Conservation (phyloP, 2,329 filamentous ascomycete genomes). For the Cladosporium sp. region DNA sequence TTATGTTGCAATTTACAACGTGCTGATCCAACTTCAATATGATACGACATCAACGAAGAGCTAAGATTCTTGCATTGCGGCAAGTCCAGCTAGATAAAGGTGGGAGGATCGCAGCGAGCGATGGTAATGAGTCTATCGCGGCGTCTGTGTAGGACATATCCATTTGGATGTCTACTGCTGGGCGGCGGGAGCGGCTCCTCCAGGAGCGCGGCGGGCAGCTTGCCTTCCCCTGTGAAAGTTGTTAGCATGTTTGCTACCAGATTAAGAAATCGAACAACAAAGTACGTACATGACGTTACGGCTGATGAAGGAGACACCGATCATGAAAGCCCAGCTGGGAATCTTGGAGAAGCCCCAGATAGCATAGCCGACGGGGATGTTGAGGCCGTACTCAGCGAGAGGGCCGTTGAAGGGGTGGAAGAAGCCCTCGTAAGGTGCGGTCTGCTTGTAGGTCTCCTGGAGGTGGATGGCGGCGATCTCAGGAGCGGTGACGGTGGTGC, state of each 20-base stretch:
- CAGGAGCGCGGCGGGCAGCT: not conserved
- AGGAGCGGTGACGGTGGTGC: slow-evolving; percentile 62
- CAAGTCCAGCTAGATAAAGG: not conserved
- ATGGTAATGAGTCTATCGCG: too few relatives aligned
- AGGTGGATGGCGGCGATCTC: slow-evolving; percentile 59
- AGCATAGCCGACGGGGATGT: slow-evolving; percentile 61
- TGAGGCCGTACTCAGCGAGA: slow-evolving; percentile 58
- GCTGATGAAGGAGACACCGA: slow-evolving; percentile 68
- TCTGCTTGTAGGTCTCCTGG: slow-evolving; percentile 54
- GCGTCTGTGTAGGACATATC: too few relatives aligned
- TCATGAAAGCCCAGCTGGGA: slow-evolving; percentile 72
- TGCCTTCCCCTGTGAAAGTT: slow-evolving; percentile 7
- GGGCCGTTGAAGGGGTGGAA: slow-evolving; percentile 74
- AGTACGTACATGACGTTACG: slow-evolving; percentile 68
- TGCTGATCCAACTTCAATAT: not conserved
- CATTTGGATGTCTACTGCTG: not conserved
- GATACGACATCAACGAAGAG: not conserved
- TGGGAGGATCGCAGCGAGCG: not conserved
- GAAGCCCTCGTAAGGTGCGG: slow-evolving; percentile 55
- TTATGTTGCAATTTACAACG: not conserved
- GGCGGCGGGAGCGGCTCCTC: slow-evolving; percentile 5
- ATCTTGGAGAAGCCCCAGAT: slow-evolving; percentile 60
- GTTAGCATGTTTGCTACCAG: not conserved
- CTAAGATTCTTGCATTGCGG: not conserved
- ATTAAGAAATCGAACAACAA: not conserved